phyloP scores from a whole-genome alignment of 2,329 filamentous ascomycete genomes.

The Pseudopyricularia javanii region DNA sequence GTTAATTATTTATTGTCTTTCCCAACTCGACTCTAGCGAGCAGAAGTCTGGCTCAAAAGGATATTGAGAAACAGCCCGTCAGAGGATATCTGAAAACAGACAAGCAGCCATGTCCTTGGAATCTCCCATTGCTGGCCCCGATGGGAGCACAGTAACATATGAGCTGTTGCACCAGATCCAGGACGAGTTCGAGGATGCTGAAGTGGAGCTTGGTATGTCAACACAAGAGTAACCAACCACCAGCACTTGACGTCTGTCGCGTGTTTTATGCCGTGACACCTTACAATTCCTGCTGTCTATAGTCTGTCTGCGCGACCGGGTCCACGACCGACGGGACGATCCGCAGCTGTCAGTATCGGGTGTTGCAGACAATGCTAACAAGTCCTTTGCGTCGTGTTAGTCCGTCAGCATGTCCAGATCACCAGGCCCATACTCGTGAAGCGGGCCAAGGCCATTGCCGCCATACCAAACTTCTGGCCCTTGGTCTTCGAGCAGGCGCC shows the following conservation, averaged over 20 bases:
- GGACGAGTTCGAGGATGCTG: slow-evolving; percentile 71
- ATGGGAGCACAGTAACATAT: slow-evolving; percentile 39
- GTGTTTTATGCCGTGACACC: background rate
- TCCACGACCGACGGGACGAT: background rate
- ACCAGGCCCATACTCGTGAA: slow-evolving; percentile 62
- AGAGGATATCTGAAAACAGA: background rate
- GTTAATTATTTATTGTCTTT: too few species aligned
- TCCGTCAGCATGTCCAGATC: slow-evolving; percentile 48
- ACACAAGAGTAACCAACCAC: background rate
- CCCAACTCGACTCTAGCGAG: too few species aligned
- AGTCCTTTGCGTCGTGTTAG: background rate
- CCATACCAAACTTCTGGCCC: slow-evolving; percentile 88
- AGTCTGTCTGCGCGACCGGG: background rate
- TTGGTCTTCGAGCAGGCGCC: slow-evolving; percentile 82
- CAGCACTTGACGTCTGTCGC: background rate
- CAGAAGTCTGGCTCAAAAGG: background rate
- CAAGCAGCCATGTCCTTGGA: background rate
- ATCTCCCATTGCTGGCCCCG: background rate
- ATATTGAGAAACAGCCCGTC: background rate
- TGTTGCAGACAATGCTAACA: background rate
- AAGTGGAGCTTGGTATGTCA: slow-evolving; percentile 68
- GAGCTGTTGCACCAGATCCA: slow-evolving; percentile 72
- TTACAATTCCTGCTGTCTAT: background rate
- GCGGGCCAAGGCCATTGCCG: slow-evolving; percentile 55
- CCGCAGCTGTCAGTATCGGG: background rate